Conservation (phyloP, 257 asterid species). For the Prunella vulgaris region DNA sequence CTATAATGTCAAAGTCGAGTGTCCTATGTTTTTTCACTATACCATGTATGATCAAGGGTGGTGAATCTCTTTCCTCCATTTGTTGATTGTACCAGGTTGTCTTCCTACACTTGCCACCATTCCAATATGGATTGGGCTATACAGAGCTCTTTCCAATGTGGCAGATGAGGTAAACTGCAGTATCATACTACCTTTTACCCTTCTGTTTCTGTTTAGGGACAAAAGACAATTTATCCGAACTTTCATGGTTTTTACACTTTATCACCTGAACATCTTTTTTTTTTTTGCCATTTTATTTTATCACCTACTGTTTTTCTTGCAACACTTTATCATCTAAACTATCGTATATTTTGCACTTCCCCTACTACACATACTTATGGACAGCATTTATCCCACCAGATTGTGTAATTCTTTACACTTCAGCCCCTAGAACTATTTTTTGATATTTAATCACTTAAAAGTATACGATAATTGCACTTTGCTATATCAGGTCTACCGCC, state of each 20-base stretch:
- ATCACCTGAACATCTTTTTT: background rate
- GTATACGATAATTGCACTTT: background rate
- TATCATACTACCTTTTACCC: background rate
- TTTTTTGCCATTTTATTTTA: background rate
- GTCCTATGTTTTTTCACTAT: background rate
- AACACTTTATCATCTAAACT: background rate
- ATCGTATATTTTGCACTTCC: background rate
- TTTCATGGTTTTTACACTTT: background rate
- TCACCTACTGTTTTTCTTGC: background rate
- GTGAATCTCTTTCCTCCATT: background rate
- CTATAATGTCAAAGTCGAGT: background rate
- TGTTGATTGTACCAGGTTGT: slow-evolving; percentile 56
- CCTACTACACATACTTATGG: background rate
- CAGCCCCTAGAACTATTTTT: background rate
- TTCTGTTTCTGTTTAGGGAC: background rate
- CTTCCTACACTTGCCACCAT: slow-evolving; percentile 98
- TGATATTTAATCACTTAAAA: background rate
- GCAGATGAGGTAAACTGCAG: slow-evolving; percentile 77
- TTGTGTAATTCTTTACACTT: background rate
- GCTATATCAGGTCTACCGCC: background rate
- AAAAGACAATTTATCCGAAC: background rate
- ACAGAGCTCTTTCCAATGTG: slow-evolving; percentile 96
- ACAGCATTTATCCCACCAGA: background rate
- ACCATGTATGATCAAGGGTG: background rate
- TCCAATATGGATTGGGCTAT: slow-evolving; percentile 99